Percentiles rank a stretch among this genome's conserved stretches.
phyloP scores from a whole-genome alignment of 1,284 basidiomycete species.

The Anthracocystis setariae region DNA sequence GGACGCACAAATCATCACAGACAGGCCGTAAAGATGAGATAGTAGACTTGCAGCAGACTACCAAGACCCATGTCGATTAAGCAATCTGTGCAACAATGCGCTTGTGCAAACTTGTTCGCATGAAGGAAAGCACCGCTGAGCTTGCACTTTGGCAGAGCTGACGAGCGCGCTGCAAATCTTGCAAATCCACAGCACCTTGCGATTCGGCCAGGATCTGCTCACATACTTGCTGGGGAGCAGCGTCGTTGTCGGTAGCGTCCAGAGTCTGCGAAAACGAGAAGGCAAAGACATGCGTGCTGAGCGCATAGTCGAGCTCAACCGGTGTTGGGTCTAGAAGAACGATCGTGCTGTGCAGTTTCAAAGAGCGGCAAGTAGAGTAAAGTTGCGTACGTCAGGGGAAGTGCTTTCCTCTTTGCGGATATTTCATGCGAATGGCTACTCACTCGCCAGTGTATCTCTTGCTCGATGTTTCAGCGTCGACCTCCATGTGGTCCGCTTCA shows the following conservation, averaged over 20 bases:
- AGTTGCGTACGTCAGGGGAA: constrained; percentile 4
- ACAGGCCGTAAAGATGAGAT: no score
- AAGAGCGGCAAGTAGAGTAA: neutral
- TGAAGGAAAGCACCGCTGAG: constrained; percentile 24
- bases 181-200: constrained; percentile 31
- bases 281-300: constrained; percentile 60
- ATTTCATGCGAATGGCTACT: constrained; percentile 6
- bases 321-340: constrained; percentile 60
- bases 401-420: no score
- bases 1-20: no score
- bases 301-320: constrained; percentile 47
- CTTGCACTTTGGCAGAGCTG: constrained; percentile 24
- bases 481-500: constrained; percentile 17
- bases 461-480: constrained; percentile 18
- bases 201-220: constrained; percentile 45
- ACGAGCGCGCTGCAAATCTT: constrained; percentile 29
- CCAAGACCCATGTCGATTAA: constrained; percentile 1
- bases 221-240: constrained; percentile 12
- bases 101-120: constrained; percentile 22
- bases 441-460: constrained; percentile 35
- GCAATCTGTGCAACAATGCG: constrained; percentile 14
- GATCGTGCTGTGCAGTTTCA: constrained; percentile 20
- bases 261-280: constrained; percentile 52
- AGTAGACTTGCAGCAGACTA: no score
- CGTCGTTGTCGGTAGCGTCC: constrained; percentile 12